These are phyloP conservation scores for Termitomyces sp. DNA, from an alignment of 768 basidiomycete genomes.

Conservation along the genomic window DNA sequence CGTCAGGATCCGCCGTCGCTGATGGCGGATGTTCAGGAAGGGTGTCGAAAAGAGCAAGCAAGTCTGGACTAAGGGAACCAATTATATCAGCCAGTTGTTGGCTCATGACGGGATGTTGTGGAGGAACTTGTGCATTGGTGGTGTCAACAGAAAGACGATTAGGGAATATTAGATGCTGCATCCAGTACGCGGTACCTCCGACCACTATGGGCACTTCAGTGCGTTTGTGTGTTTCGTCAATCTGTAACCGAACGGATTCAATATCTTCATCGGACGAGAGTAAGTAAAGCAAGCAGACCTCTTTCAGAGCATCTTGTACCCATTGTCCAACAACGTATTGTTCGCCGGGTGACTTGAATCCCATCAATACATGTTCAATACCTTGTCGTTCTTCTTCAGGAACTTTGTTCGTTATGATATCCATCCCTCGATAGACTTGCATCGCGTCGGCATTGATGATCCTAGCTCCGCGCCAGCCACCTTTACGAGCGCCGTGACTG, in stretches of 20 bases:
- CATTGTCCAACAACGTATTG: constrained; percentile 87
- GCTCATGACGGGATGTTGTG: not conserved
- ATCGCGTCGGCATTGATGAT: constrained; percentile 97
- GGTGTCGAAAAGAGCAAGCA: constrained; percentile 44
- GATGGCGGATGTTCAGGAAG: constrained; percentile 59
- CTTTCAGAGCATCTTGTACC: constrained; percentile 73
- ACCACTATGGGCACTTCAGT: constrained; percentile 81
- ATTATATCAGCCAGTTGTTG: constrained; percentile 37
- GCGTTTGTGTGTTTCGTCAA: constrained; percentile 62
- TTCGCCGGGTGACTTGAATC: constrained; percentile 79
- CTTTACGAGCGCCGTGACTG: constrained; percentile 24
- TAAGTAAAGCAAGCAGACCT: constrained; percentile 15
- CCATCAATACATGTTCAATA: constrained; percentile 87
- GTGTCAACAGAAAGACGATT: constrained; percentile 48
- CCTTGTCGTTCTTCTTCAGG: constrained; percentile 70
- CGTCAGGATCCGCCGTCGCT: constrained; percentile 48
- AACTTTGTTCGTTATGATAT: constrained; percentile 93
- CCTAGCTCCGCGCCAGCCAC: constrained; percentile 56
- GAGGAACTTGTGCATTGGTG: constrained; percentile 15
- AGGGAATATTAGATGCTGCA: constrained; percentile 92
- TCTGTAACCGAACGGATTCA: constrained; percentile 36
- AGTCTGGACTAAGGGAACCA: constrained; percentile 37
- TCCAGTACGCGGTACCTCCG: constrained; percentile 97
- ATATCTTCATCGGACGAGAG: not conserved
- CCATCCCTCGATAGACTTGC: constrained; percentile 92